A percentile compares a stretch with the other conserved stretches of the same genome.
These are phyloP conservation scores for Luvunga scandens DNA, from an alignment of 345 rosid species.

Conservation along the genomic window DNA sequence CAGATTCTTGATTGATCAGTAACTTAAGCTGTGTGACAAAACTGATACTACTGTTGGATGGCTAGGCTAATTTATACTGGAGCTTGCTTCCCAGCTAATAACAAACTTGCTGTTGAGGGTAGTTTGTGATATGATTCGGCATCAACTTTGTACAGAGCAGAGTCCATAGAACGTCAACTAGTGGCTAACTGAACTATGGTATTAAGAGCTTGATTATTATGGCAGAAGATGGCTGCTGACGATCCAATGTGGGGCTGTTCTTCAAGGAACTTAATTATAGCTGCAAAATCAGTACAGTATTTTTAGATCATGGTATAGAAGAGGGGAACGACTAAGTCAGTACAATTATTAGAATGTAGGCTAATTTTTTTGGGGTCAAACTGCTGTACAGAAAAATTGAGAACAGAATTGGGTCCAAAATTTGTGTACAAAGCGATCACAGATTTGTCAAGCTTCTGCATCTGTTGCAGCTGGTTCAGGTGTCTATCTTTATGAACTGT, in stretches of 20 bases:
- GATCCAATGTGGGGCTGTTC: constrained; percentile 15
- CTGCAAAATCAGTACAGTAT: constrained; percentile 23
- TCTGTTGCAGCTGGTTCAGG: constrained; percentile 11
- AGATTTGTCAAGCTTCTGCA: constrained; percentile 23
- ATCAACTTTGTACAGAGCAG: constrained; percentile 24
- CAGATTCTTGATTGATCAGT: neutral
- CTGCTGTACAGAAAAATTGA: constrained; percentile 39
- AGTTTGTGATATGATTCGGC: constrained; percentile 15
- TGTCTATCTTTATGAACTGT: constrained; percentile 16
- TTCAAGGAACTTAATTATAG: constrained; percentile 1
- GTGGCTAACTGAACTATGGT: constrained; percentile 13
- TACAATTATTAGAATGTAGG: constrained; percentile 11
- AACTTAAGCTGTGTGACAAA: constrained; percentile 12
- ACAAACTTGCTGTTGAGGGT: constrained; percentile 13
- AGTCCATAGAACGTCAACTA: constrained; percentile 22
- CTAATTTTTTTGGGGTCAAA: constrained; percentile 25
- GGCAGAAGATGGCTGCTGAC: constrained; percentile 8
- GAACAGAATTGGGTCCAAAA: constrained; percentile 22
- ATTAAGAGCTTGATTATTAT: constrained; percentile 1
- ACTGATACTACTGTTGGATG: constrained; percentile 10
- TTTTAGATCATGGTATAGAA: constrained; percentile 21
- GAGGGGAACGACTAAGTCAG: constrained; percentile 15
- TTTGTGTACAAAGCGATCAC: constrained; percentile 16
- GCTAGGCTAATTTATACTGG: constrained; percentile 7
- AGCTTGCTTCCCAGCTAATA: constrained; percentile 14